Conservation (phyloP, 306 rosid genomes). For the Cicer pinnatifidum region DNA sequence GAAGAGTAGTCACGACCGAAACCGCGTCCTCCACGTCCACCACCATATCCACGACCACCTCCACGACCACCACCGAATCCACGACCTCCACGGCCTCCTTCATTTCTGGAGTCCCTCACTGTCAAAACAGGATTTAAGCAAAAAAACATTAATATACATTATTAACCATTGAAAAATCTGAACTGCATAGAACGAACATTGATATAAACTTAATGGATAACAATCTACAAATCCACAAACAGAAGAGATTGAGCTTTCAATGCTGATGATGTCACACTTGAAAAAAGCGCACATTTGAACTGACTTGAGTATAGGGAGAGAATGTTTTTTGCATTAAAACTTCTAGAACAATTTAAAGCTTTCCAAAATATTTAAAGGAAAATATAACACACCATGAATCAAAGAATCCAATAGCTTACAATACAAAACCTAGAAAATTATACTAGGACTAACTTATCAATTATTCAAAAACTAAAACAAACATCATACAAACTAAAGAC, state of each 20-base stretch:
- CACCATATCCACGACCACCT: slow-evolving; percentile 56
- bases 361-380: not conserved
- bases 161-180: not conserved
- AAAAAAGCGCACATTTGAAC: not conserved
- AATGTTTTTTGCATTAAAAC: not conserved
- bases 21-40: slow-evolving; percentile 59
- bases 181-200: not conserved
- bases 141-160: not conserved
- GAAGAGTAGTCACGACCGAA: slow-evolving; percentile 50
- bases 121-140: slow-evolving; percentile 15
- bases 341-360: not conserved
- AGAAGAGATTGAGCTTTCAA: not conserved
- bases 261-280: not conserved
- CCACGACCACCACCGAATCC: slow-evolving; percentile 65
- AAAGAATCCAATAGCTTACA: not conserved
- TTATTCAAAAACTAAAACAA: not conserved
- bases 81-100: slow-evolving; percentile 72
- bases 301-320: not conserved
- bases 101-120: slow-evolving; percentile 85
- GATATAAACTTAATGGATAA: not conserved
- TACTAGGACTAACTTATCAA: not conserved
- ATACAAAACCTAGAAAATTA: not conserved
- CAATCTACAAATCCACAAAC: not conserved
- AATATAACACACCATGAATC: not conserved
- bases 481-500: not conserved